A percentile compares a stretch with the other conserved stretches of the same genome.
Evolutionary conservation across 352 stramenopile genomes (phyloP).

Genomic region (Globisporangium paddicum): DNA sequence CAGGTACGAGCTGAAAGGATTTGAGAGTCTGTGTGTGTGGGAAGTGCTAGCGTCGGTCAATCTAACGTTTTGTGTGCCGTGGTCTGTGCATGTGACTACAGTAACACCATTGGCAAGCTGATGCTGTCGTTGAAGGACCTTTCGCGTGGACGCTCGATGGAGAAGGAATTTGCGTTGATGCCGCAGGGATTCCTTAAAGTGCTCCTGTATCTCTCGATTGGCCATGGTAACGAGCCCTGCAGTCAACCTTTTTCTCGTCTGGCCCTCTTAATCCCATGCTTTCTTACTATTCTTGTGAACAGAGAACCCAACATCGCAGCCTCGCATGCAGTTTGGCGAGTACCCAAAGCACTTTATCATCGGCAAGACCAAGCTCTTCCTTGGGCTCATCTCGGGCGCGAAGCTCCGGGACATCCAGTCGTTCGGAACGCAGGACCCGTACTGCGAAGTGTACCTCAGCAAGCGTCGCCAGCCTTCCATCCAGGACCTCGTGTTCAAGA

Average conservation of each 20-base stretch:
- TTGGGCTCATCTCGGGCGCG: slow-evolving; percentile 59
- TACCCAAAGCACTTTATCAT: slow-evolving; percentile 77
- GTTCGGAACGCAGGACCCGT: slow-evolving; percentile 72
- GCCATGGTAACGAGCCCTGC: slow-evolving; percentile 33
- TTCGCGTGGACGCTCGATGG: slow-evolving; percentile 67
- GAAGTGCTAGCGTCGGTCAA: background rate
- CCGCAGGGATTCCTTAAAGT: slow-evolving; percentile 68
- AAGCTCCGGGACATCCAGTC: slow-evolving; percentile 76
- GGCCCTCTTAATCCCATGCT: background rate
- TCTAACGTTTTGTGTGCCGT: background rate
- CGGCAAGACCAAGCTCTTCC: slow-evolving; percentile 63
- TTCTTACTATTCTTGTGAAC: background rate
- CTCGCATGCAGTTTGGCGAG: slow-evolving; percentile 56
- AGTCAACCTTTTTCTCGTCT: background rate
- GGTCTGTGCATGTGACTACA: slow-evolving; percentile 12
- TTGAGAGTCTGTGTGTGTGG: no score
- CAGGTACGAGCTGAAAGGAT: slow-evolving; percentile 29
- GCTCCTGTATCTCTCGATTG: slow-evolving; percentile 64
- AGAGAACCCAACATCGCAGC: slow-evolving; percentile 73
- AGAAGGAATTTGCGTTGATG: slow-evolving; percentile 73
- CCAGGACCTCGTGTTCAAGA: slow-evolving; percentile 62
- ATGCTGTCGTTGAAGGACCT: slow-evolving; percentile 62
- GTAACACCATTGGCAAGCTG: slow-evolving; percentile 68
- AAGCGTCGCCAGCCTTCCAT: slow-evolving; percentile 28
- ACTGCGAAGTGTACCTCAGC: slow-evolving; percentile 68